phyloP scores from a whole-genome alignment of 768 basidiomycete genomes.

The Lactarius evosmus region DNA sequence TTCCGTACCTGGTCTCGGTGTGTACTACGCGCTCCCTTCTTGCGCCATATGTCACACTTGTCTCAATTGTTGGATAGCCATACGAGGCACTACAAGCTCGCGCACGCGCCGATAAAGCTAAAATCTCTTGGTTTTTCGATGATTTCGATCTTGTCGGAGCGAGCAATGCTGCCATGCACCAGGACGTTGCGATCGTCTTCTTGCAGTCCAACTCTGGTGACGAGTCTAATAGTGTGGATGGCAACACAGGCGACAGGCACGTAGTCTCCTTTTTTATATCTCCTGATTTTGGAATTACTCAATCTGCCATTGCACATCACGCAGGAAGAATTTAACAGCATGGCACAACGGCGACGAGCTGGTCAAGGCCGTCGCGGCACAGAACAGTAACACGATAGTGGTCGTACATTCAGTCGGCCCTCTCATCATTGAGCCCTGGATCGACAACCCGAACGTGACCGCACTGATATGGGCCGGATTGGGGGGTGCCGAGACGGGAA shows the following conservation, averaged over 20 bases:
- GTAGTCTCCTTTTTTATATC: constrained; percentile 32
- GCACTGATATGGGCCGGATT: too few species aligned
- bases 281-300: neutral
- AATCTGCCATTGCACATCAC: neutral
- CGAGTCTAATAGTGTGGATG: constrained; percentile 55
- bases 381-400: constrained; percentile 75
- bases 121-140: constrained; percentile 65
- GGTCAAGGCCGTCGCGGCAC: constrained; percentile 57
- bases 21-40: constrained; percentile 31
- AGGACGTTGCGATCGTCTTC: constrained; percentile 53
- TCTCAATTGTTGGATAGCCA: constrained; percentile 40
- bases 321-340: constrained; percentile 38
- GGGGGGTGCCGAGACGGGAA: too few species aligned
- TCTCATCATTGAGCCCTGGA: constrained; percentile 66
- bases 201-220: constrained; percentile 38
- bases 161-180: constrained; percentile 42
- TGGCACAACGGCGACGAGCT: constrained; percentile 39
- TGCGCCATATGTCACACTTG: neutral
- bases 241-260: constrained; percentile 55
- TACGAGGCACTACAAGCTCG: too few species aligned
- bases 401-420: constrained; percentile 78
- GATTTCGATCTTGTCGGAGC: constrained; percentile 60
- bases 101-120: constrained; percentile 63
- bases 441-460: too few species aligned
- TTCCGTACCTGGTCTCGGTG: constrained; percentile 76